phyloP scores from a whole-genome alignment of 169 alveolate genomes.

The Neospora caninum region DNA sequence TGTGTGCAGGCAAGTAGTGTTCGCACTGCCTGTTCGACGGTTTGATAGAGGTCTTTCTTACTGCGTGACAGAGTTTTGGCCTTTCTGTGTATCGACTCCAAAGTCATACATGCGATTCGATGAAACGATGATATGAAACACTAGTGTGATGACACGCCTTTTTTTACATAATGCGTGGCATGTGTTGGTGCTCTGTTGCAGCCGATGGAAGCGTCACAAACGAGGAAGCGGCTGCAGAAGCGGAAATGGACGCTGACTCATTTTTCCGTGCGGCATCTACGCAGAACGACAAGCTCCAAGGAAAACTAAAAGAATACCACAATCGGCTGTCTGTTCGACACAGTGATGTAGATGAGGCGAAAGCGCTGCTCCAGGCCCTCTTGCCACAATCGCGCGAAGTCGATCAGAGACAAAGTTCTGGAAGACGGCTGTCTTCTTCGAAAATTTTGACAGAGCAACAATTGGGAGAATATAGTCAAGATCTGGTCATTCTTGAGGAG shows the following conservation, averaged over 20 bases:
- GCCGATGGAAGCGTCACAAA: not conserved
- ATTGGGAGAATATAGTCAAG: not conserved
- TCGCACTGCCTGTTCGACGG: too few relatives aligned
- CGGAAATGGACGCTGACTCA: not conserved
- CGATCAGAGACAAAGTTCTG: not conserved
- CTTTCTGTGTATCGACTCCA: too few relatives aligned
- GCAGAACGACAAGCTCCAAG: not conserved
- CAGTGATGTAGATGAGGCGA: not conserved
- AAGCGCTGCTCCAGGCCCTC: not conserved
- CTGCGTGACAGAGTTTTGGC: too few relatives aligned
- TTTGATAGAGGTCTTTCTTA: too few relatives aligned
- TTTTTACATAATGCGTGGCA: not conserved
- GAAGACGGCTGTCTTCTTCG: slow-evolving; percentile 2
- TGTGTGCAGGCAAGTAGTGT: too few relatives aligned
- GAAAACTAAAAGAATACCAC: not conserved
- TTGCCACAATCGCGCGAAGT: not conserved
- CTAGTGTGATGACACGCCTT: too few relatives aligned
- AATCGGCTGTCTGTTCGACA: not conserved
- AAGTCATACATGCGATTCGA: too few relatives aligned
- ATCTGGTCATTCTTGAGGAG: not conserved
- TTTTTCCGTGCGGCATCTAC: not conserved
- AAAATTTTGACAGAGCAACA: not conserved
- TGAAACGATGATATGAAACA: too few relatives aligned
- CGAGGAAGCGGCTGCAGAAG: not conserved
- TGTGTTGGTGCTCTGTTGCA: not conserved